phyloP scores from a whole-genome alignment of 129 eudicot genomes.

The Lonicera japonica region DNA sequence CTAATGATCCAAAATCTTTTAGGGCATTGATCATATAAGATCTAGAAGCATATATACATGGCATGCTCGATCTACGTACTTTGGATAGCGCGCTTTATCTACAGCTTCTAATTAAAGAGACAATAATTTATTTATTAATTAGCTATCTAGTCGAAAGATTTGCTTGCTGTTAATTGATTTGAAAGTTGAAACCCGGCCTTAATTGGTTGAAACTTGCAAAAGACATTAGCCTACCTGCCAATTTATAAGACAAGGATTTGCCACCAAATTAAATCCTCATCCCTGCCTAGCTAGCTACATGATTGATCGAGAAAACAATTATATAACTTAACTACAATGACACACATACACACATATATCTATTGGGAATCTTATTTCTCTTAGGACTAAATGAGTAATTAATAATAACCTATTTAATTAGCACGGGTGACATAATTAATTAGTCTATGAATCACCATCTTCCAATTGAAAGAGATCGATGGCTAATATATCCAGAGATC shows the following conservation, averaged over 20 bases:
- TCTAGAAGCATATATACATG: conserved; percentile 1
- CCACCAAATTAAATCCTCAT: conserved; percentile 22
- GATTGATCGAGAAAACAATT: neutral
- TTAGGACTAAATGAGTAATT: too few relatives aligned
- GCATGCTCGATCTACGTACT: neutral
- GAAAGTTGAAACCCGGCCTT: neutral
- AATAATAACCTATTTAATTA: too few relatives aligned
- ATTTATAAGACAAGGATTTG: conserved; percentile 20
- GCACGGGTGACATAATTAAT: too few relatives aligned
- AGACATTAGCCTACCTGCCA: conserved; percentile 6
- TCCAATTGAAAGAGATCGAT: too few relatives aligned
- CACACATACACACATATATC: neutral
- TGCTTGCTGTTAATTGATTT: conserved; percentile 5
- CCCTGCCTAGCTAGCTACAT: neutral
- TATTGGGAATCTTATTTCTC: neutral
- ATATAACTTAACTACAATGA: neutral
- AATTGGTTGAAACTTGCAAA: neutral
- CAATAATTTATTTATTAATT: too few relatives aligned
- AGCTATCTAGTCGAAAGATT: too few relatives aligned
- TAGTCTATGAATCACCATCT: too few relatives aligned
- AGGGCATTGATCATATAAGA: conserved; percentile 1
- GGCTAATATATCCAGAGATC: too few relatives aligned
- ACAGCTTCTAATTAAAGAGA: conserved; percentile 15
- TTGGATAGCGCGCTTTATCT: conserved; percentile 3
- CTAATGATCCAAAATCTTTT: too few relatives aligned